Percentiles rank a stretch among this genome's conserved stretches.
Conservation (phyloP, 805 yeast species). For the Phaffomyces opuntiae region DNA sequence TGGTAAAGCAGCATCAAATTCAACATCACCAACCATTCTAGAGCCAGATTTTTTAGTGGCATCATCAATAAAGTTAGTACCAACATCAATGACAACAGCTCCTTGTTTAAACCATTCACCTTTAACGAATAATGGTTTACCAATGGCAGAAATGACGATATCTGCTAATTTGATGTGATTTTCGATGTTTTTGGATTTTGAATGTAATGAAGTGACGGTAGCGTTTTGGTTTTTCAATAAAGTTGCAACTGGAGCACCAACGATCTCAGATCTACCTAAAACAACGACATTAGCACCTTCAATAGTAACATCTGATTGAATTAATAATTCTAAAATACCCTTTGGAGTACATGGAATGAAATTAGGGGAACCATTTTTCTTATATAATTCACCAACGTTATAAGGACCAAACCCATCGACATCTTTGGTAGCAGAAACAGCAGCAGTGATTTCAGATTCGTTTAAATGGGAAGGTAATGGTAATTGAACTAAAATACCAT, state of each 20-base stretch:
- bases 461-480: conserved; percentile 70
- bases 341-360: conserved; percentile 82
- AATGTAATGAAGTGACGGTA: conserved; percentile 71
- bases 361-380: conserved; percentile 62
- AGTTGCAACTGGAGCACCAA: conserved; percentile 74
- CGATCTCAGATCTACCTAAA: conserved; percentile 80
- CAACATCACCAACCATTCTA: conserved; percentile 74
- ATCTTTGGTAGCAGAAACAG: conserved; percentile 62
- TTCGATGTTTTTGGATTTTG: conserved; percentile 48
- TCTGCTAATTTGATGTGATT: conserved; percentile 56
- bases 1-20: conserved; percentile 46
- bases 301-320: conserved; percentile 47
- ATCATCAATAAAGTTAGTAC: conserved; percentile 71
- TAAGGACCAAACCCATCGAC: conserved; percentile 79
- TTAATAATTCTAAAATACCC: conserved; percentile 63
- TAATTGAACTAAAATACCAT: conserved; percentile 70
- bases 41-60: conserved; percentile 59
- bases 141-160: conserved; percentile 73
- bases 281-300: conserved; percentile 75
- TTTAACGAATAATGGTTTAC: conserved; percentile 60
- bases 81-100: conserved; percentile 73
- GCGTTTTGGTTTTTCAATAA: conserved; percentile 66
- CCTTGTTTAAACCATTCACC: conserved; percentile 70
- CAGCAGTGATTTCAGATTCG: conserved; percentile 59
- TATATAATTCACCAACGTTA: conserved; percentile 72